Percentiles rank a stretch among this genome's conserved stretches.
Conservation (phyloP, 306 rosid genomes). For the Castanea mollissima region DNA sequence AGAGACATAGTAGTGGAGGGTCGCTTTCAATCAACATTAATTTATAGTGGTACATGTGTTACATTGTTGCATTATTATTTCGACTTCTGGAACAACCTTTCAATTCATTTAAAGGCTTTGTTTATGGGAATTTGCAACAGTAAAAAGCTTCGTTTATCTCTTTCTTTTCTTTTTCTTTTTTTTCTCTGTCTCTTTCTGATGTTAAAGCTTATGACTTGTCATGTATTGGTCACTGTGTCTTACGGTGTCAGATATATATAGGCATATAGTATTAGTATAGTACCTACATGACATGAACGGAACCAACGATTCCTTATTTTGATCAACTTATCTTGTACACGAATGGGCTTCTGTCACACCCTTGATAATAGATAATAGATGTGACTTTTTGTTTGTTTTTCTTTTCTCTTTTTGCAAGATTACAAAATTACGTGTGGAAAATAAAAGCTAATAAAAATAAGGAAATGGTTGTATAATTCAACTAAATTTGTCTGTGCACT, state of each 20-base stretch:
- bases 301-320: background rate
- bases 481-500: too few species aligned
- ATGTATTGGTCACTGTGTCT: background rate
- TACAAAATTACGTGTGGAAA: too few species aligned
- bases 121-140: background rate
- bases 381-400: too few species aligned
- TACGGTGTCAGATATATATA: background rate
- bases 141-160: background rate
- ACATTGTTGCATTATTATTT: background rate
- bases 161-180: background rate
- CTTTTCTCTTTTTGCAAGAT: too few species aligned
- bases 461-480: too few species aligned
- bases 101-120: background rate
- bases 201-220: slow-evolving; percentile 10
- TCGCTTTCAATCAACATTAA: slow-evolving; percentile 36
- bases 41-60: background rate
- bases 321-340: background rate
- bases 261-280: too few species aligned
- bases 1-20: slow-evolving; percentile 32
- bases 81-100: background rate
- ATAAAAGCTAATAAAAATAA: too few species aligned
- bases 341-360: too few species aligned
- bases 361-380: too few species aligned
- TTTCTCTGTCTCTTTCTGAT: background rate
- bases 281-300: too few species aligned